Evolutionary conservation across 768 basidiomycete species (phyloP).

Genomic region (Tulasnella sp.): DNA sequence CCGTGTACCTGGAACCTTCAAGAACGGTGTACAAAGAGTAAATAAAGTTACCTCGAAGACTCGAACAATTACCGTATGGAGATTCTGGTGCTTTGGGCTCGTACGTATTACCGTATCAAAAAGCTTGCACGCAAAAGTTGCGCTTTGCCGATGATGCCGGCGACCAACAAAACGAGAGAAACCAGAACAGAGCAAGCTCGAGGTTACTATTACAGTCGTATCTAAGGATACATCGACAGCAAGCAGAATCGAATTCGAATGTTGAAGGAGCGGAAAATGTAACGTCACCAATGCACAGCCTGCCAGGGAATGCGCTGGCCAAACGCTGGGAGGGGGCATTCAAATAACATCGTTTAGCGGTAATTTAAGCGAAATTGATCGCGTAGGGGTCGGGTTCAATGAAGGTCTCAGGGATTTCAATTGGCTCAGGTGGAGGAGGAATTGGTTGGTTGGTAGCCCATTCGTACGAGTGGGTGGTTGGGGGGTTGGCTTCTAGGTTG

Average conservation of each 20-base stretch:
- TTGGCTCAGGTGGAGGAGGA: background rate
- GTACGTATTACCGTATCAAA: no score
- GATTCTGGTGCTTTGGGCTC: no score
- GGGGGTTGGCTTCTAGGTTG: background rate
- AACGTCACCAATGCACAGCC: background rate
- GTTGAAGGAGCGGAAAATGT: background rate
- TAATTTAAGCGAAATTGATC: background rate
- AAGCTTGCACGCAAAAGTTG: no score
- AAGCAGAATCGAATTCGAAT: background rate
- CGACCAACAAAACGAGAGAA: no score
- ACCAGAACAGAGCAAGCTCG: no score
- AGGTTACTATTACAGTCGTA: no score
- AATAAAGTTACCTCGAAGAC: no score
- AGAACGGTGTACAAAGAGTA: no score
- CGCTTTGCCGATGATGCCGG: no score
- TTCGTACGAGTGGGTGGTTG: background rate
- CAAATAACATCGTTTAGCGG: background rate
- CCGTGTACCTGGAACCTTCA: no score
- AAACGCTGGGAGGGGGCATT: slow-evolving; percentile 11
- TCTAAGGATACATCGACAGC: no score
- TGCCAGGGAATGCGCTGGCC: background rate
- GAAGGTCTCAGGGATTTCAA: background rate
- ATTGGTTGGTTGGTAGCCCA: background rate
- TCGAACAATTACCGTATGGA: no score
- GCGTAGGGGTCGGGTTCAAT: background rate